Conservation (phyloP, 257 asterid species). For the Forsythia suspensa region DNA sequence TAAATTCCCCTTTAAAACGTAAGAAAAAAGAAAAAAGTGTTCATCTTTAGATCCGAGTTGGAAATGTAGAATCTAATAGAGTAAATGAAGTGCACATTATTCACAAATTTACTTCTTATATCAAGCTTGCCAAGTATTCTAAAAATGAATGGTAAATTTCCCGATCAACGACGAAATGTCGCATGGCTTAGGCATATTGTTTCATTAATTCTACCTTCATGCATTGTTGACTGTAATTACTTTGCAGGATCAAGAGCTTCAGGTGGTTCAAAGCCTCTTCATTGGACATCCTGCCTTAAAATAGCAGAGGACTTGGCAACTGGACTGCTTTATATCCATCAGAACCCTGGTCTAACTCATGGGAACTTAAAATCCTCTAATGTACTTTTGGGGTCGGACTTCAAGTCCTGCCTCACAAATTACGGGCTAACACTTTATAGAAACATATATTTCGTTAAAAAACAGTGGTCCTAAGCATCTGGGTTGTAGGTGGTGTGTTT, state of each 20-base stretch:
- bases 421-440: slow-evolving; percentile 69
- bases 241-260: slow-evolving; percentile 77
- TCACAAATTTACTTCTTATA: too few species aligned
- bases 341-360: slow-evolving; percentile 79
- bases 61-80: background rate
- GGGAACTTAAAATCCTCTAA: slow-evolving; percentile 93
- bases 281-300: slow-evolving; percentile 98
- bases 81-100: background rate
- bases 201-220: background rate
- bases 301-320: slow-evolving; percentile 93
- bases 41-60: background rate
- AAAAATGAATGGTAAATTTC: background rate
- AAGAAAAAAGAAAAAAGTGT: background rate
- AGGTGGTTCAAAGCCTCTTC: slow-evolving; percentile 96
- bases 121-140: background rate
- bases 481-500: too few species aligned
- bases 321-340: slow-evolving; percentile 83
- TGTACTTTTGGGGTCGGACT: slow-evolving; percentile 79
- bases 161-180: background rate
- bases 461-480: too few species aligned
- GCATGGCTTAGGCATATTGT: background rate
- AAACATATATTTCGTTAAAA: slow-evolving; percentile 31
- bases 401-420: slow-evolving; percentile 93
- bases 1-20: background rate
- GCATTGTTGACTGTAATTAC: background rate